phyloP scores from a whole-genome alignment of 1,139 yeast genomes.

The Pichia inconspicua region DNA sequence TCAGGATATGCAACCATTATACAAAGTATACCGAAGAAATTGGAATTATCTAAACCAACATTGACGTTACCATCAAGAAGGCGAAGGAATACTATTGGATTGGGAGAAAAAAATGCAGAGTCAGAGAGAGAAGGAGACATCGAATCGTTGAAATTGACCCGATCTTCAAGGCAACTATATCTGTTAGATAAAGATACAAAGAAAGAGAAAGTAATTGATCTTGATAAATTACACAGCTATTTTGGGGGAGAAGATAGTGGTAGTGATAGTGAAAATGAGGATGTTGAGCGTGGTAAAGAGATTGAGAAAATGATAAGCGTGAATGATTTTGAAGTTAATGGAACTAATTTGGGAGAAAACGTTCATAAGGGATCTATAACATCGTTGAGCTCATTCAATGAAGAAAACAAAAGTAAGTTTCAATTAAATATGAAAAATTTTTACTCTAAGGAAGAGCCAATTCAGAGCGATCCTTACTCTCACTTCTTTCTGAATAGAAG shows the following conservation, averaged over 20 bases:
- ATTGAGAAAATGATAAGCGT: constrained; percentile 5
- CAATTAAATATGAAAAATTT: constrained; percentile 15
- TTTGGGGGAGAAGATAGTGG: constrained; percentile 22
- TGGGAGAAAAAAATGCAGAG: constrained; percentile 13
- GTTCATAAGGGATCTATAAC: constrained; percentile 16
- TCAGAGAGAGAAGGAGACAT: constrained; percentile 8
- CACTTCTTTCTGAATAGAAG: constrained; percentile 11
- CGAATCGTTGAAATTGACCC: constrained; percentile 20
- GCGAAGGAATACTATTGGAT: constrained; percentile 25
- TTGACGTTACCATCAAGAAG: constrained; percentile 9
- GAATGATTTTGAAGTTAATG: constrained; percentile 4
- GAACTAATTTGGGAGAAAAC: constrained; percentile 4
- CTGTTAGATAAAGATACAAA: constrained; percentile 18
- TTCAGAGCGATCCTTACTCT: constrained; percentile 14
- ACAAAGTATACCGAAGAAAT: constrained; percentile 16
- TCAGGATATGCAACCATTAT: constrained; percentile 16
- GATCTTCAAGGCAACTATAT: constrained; percentile 25
- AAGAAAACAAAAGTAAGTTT: constrained; percentile 16
- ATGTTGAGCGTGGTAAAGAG: neutral
- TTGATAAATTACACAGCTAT: constrained; percentile 25
- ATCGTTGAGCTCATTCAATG: constrained; percentile 16
- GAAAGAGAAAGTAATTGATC: constrained; percentile 21
- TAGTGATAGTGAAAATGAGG: constrained; percentile 5
- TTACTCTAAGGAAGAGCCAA: constrained; percentile 11
- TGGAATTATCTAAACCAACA: constrained; percentile 5